These are phyloP conservation scores for Hamigera avellanea DNA, from an alignment of 495 filamentous ascomycete species.

Conservation along the genomic window DNA sequence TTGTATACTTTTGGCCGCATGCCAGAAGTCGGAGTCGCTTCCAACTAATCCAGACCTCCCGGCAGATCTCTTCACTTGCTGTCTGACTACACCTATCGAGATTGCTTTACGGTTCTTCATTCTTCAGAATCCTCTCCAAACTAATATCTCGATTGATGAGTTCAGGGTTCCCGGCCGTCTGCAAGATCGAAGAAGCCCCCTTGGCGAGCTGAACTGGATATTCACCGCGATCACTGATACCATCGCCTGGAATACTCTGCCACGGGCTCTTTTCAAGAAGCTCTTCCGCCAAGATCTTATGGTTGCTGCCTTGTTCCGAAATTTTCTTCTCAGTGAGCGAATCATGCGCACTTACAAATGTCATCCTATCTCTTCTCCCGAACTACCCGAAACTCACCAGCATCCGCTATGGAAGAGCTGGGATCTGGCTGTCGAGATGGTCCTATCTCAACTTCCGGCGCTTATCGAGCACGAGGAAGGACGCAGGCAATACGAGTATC, in stretches of 20 bases:
- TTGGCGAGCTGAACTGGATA: constrained; percentile 98
- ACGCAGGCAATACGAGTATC: constrained; percentile 73
- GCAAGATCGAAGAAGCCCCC: constrained; percentile 85
- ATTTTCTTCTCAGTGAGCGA: constrained; percentile 87
- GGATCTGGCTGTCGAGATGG: constrained; percentile 95
- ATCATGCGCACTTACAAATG: constrained; percentile 95
- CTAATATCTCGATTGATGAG: constrained; percentile 61
- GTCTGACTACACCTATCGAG: constrained; percentile 91
- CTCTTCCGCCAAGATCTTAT: constrained; percentile 98
- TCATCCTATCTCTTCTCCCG: constrained; percentile 79
- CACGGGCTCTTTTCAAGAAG: constrained; percentile 83
- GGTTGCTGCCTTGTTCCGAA: constrained; percentile 93
- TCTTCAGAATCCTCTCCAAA: constrained; percentile 77
- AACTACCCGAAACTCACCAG: constrained; percentile 81
- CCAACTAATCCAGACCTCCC: constrained; percentile 95
- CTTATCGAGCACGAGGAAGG: constrained; percentile 68
- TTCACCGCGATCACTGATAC: constrained; percentile 99
- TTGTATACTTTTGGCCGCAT: constrained; percentile 90
- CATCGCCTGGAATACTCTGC: constrained; percentile 93
- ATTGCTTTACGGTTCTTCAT: constrained; percentile 94
- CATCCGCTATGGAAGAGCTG: constrained; percentile 95
- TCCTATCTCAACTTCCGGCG: constrained; percentile 75
- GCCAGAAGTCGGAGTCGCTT: constrained; percentile 76
- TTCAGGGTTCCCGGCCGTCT: constrained; percentile 70
- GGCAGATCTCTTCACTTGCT: constrained; percentile 92